Evolutionary conservation across 73 alveolate genomes (phyloP), one percentile per base, ranked within the genome.

Genomic region (Paramecium biaurelia): DNA sequence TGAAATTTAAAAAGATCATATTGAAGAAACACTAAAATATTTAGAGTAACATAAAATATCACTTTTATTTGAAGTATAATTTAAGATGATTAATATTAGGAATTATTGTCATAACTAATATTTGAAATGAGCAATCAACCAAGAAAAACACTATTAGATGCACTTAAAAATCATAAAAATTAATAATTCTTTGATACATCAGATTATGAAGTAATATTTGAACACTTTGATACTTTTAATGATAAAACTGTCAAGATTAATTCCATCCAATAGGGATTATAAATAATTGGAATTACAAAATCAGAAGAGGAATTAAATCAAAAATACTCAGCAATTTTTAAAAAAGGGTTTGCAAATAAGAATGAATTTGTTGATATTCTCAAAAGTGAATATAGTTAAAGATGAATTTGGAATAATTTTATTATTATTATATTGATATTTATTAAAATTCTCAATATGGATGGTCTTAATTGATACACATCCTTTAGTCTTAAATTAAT

Each of bases 91-190:
- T 4, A 20, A 12, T 30, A 63, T 23, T 4, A 63, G 84, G 84
- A 63, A 63, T 26, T 63, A 63, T 32, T 63, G 20, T 63, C 84
- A 63, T 63, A 63, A 63, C 11, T 63, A 24, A 63, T 63, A 12
- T 63, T 63, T 11, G 84, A 63, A 12, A 63, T 63, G 84, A 63
- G 84, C 26, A 63, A 63, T 63, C 21, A 63, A 26, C 84, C 84
- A 6, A 63, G 84, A 63, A 63, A 63, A 10, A 14, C 84, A 2
- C 7, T 63, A 8, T 63, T 63, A 10, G 84, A 63, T 63, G 84
- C 84, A 5, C 45, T 63, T 3, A 63, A 63, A 32, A 63, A 63
- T 63, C 12, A 63, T 63, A 63, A 63, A 63, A 63, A 63, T 7
- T 4, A 63, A 8, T 63, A 26, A 26, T 24, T 63, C 24, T 63